phyloP scores from a whole-genome alignment of 495 filamentous ascomycete genomes.

The Tetracladium marchalianum region DNA sequence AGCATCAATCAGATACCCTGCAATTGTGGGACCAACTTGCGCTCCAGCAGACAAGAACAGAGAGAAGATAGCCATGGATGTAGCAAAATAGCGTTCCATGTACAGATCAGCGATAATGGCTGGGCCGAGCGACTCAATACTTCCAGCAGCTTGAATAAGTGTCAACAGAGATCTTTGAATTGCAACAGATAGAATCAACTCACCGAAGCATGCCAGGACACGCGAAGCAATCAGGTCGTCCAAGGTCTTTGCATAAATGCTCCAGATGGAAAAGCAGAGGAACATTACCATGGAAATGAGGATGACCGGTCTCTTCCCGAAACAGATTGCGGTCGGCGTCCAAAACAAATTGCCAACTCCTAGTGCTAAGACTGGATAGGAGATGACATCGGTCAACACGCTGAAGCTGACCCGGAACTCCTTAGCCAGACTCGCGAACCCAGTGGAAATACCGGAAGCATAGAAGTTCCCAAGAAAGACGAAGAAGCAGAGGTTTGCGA shows the following conservation, averaged over 20 bases:
- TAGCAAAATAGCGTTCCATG: slow-evolving; percentile 30
- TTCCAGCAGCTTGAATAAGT: slow-evolving; percentile 1
- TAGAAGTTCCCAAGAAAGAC: slow-evolving; percentile 34
- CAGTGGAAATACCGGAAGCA: slow-evolving; percentile 26
- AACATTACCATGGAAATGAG: slow-evolving; percentile 46
- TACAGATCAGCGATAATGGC: slow-evolving; percentile 31
- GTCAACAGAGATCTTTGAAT: no score
- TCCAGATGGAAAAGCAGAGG: slow-evolving; percentile 49
- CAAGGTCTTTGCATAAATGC: slow-evolving; percentile 40
- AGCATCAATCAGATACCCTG: slow-evolving; percentile 19
- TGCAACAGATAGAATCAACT: not conserved
- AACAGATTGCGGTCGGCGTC: slow-evolving; percentile 52
- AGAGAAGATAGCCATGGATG: slow-evolving; percentile 30
- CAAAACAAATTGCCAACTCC: slow-evolving; percentile 37
- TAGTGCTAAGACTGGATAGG: slow-evolving; percentile 28
- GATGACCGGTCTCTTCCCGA: slow-evolving; percentile 56
- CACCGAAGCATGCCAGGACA: slow-evolving; percentile 31
- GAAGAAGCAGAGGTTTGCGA: slow-evolving; percentile 27
- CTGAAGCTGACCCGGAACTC: slow-evolving; percentile 22
- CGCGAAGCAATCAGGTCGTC: slow-evolving; percentile 39
- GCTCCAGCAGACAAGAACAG: slow-evolving; percentile 28
- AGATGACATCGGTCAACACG: slow-evolving; percentile 22
- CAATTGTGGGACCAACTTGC: slow-evolving; percentile 5
- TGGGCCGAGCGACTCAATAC: slow-evolving; percentile 29
- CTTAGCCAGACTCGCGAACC: slow-evolving; percentile 25